A percentile compares a stretch with the other conserved stretches of the same genome.
phyloP scores from a whole-genome alignment of 1,139 yeast species.

The Suhomyces bolitotheri region DNA sequence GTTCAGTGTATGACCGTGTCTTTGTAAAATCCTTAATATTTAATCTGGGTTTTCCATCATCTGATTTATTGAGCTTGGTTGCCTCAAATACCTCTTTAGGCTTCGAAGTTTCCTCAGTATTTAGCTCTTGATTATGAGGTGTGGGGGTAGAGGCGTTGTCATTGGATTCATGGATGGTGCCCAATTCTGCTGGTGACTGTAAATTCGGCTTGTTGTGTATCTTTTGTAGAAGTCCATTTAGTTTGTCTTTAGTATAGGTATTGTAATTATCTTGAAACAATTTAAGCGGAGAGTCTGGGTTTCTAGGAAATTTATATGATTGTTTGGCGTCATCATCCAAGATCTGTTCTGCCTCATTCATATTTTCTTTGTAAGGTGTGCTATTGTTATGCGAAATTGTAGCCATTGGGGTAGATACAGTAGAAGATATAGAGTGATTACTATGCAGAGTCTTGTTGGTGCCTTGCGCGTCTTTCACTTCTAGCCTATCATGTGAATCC shows the following conservation, averaged over 20 bases:
- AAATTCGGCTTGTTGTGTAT: slow-evolving; percentile 24
- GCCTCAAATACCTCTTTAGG: slow-evolving; percentile 1
- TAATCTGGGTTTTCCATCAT: slow-evolving; percentile 22
- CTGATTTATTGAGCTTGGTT: slow-evolving; percentile 4
- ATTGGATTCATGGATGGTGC: slow-evolving; percentile 6
- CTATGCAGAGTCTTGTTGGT: slow-evolving; percentile 4
- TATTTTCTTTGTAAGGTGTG: slow-evolving; percentile 15
- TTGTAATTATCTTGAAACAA: slow-evolving; percentile 41
- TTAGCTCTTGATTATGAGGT: slow-evolving; percentile 1
- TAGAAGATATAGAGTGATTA: slow-evolving; percentile 35
- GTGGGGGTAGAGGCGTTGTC: slow-evolving; percentile 6
- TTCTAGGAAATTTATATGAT: slow-evolving; percentile 20
- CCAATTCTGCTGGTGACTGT: slow-evolving; percentile 15
- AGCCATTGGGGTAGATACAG: slow-evolving; percentile 38
- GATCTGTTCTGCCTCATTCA: slow-evolving; percentile 23
- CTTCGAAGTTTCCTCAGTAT: neutral
- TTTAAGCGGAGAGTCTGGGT: slow-evolving; percentile 42
- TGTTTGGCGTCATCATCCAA: slow-evolving; percentile 19
- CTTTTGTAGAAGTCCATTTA: slow-evolving; percentile 34
- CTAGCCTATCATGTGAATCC: slow-evolving; percentile 16
- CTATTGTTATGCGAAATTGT: slow-evolving; percentile 19
- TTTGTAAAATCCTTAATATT: slow-evolving; percentile 37
- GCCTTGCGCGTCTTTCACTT: slow-evolving; percentile 8
- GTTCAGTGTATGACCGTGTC: slow-evolving; percentile 35
- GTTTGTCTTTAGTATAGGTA: slow-evolving; percentile 43